Evolutionary conservation across 2,329 filamentous ascomycete species (phyloP), one percentile per base, ranked within the genome.

Genomic region (Colletotrichum graminicola): DNA sequence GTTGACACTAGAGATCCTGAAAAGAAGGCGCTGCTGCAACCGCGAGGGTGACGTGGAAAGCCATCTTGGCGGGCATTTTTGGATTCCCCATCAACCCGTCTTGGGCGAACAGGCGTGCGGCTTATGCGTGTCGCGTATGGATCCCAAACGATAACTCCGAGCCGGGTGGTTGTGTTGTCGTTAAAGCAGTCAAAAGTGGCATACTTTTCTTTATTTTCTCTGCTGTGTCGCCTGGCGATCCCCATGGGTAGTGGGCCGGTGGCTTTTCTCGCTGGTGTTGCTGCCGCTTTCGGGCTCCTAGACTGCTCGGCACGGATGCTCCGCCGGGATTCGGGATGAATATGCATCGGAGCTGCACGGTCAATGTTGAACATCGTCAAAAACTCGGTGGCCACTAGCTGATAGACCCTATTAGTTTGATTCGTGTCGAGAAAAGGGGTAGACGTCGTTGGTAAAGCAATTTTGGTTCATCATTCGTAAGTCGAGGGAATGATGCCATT

Each of bases 141-240:
- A n/a, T 16, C 6, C 21, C 16, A 6, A 52, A 52, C 39, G 10
- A 45, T 34, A 23, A 11, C 26, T n/a, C 39, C 12, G 16, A 43
- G 41, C 32, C 55, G 62, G 61, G n/a, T n/a, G 51, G 18, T n/a
- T 23, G 14, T 36, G 52, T 67, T 66, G 57, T 57, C 45, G 45
- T 39, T 29, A 43, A 43, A 60, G 43, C 63, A 45, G 55, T 52
- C 21, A 34, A 18, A 34, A 14, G 47, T 43, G 43, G 10, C 26
- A 49, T 36, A 49, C 23, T 18, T 29, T 49, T 49, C 10, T 47
- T 47, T 21, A 26, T 32, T 21, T 18, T 12, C 1, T 12, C 23
- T 23, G 8, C 18, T 23, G n/a, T 29, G 49, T 41, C 39, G 49
- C 39, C 36, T 55, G 36, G 49, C 61, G 21, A 45, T 23, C 18